Evolutionary conservation across 768 basidiomycete genomes (phyloP).

Genomic region (Termitomyces bulborhizus): DNA sequence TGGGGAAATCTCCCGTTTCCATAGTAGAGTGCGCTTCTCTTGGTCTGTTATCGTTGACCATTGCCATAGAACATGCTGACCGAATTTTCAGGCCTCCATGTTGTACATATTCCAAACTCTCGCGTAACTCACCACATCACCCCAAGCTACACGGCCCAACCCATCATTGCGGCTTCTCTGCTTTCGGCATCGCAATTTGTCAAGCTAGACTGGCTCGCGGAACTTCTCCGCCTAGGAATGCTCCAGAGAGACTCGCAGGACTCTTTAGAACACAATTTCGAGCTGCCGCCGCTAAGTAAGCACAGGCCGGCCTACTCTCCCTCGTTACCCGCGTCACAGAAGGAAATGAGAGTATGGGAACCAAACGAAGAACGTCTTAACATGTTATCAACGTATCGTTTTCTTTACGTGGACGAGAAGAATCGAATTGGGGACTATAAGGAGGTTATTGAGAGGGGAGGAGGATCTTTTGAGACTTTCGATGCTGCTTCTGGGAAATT

Average conservation of each 20-base stretch:
- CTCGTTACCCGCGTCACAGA: constrained; percentile 39
- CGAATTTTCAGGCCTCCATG: constrained; percentile 42
- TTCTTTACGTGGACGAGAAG: constrained; percentile 56
- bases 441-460: constrained; percentile 50
- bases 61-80: background rate
- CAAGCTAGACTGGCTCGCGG: constrained; percentile 61
- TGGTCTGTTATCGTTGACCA: constrained; percentile 31
- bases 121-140: constrained; percentile 63
- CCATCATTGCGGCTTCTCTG: constrained; percentile 51
- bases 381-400: constrained; percentile 47
- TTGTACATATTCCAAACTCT: constrained; percentile 37
- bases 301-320: constrained; percentile 55
- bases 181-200: constrained; percentile 54
- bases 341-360: constrained; percentile 55
- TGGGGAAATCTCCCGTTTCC: constrained; percentile 29
- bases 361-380: constrained; percentile 57
- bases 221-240: constrained; percentile 48
- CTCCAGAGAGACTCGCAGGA: constrained; percentile 24
- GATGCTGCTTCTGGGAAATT: constrained; percentile 41
- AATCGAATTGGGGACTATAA: constrained; percentile 42
- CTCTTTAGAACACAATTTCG: constrained; percentile 44
- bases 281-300: constrained; percentile 45
- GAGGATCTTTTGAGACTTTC: constrained; percentile 59
- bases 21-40: constrained; percentile 41
- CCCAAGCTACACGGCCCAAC: constrained; percentile 40